These are phyloP conservation scores for Pythium graminicola DNA, from an alignment of 352 stramenopile genomes.

Conservation along the genomic window DNA sequence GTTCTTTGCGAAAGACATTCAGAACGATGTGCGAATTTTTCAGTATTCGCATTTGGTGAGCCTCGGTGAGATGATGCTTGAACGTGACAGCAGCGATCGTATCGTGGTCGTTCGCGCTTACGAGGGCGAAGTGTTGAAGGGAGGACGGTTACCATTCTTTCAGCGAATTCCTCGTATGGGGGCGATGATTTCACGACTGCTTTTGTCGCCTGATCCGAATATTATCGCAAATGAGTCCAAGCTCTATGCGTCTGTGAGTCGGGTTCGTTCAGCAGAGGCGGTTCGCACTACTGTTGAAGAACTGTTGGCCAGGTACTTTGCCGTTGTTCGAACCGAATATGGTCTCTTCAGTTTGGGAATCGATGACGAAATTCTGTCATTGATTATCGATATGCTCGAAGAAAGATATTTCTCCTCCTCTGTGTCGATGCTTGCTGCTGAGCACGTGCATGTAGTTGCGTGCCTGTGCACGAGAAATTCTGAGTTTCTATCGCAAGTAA, in stretches of 20 bases:
- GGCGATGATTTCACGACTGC: neutral
- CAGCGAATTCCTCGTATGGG: neutral
- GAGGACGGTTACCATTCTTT: neutral
- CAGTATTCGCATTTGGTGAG: constrained; percentile 5
- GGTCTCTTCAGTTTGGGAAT: neutral
- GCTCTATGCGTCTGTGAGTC: neutral
- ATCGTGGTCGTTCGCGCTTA: neutral
- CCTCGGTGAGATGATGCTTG: constrained; percentile 2
- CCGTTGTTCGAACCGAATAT: constrained; percentile 2
- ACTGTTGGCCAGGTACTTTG: constrained; percentile 11
- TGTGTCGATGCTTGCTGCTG: constrained; percentile 4
- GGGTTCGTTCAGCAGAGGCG: neutral
- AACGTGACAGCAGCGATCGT: neutral
- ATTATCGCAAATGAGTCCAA: neutral
- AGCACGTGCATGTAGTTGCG: neutral
- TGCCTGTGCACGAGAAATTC: neutral
- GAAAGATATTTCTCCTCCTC: neutral
- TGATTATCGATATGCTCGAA: constrained; percentile 5
- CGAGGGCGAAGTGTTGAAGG: neutral
- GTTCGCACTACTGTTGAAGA: neutral
- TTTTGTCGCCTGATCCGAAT: neutral
- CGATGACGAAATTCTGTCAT: constrained; percentile 1
- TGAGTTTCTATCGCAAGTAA: neutral
- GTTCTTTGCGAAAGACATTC: constrained; percentile 7
- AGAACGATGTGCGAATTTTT: constrained; percentile 6